These are phyloP conservation scores for Tetrapyrgos nigripes DNA, from an alignment of 1,284 basidiomycete species.

Conservation along the genomic window DNA sequence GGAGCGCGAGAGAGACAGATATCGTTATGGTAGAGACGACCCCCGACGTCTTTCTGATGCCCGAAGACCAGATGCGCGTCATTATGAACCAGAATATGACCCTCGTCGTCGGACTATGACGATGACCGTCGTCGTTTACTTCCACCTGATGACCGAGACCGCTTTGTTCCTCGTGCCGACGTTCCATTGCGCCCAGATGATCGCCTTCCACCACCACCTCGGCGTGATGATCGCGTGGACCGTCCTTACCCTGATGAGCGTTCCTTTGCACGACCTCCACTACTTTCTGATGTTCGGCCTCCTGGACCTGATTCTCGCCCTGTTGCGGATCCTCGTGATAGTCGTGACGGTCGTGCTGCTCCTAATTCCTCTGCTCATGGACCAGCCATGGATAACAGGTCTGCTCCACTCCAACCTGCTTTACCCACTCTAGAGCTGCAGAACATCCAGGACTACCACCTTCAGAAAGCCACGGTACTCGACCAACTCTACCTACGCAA, in stretches of 20 bases:
- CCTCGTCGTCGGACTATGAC: slow-evolving; percentile 31
- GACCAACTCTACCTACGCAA: neutral
- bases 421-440: neutral
- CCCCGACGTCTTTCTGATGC: slow-evolving; percentile 35
- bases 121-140: slow-evolving; percentile 23
- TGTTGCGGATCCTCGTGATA: neutral
- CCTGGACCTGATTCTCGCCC: neutral
- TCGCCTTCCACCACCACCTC: neutral
- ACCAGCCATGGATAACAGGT: too few species aligned
- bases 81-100: slow-evolving; percentile 47
- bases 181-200: slow-evolving; percentile 7
- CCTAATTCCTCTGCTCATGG: too few species aligned
- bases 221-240: neutral
- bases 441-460: neutral
- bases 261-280: neutral
- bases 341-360: neutral
- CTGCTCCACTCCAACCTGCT: neutral
- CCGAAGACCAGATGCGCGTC: slow-evolving; percentile 49
- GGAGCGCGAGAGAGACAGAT: slow-evolving; percentile 39
- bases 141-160: slow-evolving; percentile 16
- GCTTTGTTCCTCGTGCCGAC: slow-evolving; percentile 20
- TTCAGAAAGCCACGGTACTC: neutral
- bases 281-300: neutral
- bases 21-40: slow-evolving; percentile 39
- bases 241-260: neutral